These are phyloP conservation scores for Allantophomopsis lycopodina DNA, from an alignment of 2,329 filamentous ascomycete genomes.

Conservation along the genomic window DNA sequence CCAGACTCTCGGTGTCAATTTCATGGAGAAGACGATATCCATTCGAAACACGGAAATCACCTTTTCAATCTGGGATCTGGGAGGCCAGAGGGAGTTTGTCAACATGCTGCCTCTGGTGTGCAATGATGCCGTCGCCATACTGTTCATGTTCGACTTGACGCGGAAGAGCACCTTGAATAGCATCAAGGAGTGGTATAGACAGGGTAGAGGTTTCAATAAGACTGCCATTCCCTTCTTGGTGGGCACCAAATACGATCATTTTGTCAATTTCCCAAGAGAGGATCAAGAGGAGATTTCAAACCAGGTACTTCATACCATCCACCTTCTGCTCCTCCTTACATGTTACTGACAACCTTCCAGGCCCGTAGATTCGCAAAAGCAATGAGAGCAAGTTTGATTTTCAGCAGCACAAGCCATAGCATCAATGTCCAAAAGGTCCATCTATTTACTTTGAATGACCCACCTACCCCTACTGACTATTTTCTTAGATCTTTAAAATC, in stretches of 20 bases:
- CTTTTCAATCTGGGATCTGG: constrained; percentile 98
- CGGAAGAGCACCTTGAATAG: constrained; percentile 97
- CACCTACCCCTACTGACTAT: neutral
- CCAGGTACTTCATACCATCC: constrained; percentile 43
- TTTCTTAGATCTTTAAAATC: constrained; percentile 95
- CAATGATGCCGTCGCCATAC: constrained; percentile 94
- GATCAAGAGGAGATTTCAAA: constrained; percentile 98
- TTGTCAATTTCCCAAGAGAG: constrained; percentile 94
- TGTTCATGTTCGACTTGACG: constrained; percentile 99
- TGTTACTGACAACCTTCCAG: constrained; percentile 27
- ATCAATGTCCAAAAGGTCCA: constrained; percentile 98
- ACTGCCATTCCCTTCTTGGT: constrained; percentile 97
- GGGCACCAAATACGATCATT: constrained; percentile 97
- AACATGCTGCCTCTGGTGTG: constrained; percentile 99
- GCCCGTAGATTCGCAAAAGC: constrained; percentile 93
- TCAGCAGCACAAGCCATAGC: constrained; percentile 96
- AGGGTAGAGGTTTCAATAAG: constrained; percentile 97
- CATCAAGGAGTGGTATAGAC: constrained; percentile 99
- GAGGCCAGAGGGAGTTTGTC: constrained; percentile 95
- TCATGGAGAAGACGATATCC: constrained; percentile 99
- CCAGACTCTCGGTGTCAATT: constrained; percentile 95
- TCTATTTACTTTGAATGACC: neutral
- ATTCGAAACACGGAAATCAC: constrained; percentile 99
- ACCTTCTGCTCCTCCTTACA: neutral
- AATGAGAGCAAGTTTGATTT: constrained; percentile 95